Conservation (phyloP, 257 asterid species). For the Solanum commersonii region DNA sequence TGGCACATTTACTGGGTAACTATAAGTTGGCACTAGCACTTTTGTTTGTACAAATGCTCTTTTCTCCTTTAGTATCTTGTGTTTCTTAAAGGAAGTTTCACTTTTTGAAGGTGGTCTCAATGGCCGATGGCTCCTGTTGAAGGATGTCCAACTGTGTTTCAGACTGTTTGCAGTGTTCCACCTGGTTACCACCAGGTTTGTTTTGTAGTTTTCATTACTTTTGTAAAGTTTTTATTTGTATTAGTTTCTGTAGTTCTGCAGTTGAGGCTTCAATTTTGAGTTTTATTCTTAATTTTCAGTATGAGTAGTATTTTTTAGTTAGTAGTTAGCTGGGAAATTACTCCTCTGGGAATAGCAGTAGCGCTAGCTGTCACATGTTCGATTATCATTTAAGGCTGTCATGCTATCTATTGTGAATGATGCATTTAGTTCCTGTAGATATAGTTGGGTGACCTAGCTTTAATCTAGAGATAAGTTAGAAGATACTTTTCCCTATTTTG, state of each 20-base stretch:
- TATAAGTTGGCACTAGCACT: neutral
- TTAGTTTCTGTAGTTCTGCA: neutral
- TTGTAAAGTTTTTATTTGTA: neutral
- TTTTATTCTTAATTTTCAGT: neutral
- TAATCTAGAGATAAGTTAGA: neutral
- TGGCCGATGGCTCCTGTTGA: conserved; percentile 85
- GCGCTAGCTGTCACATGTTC: neutral
- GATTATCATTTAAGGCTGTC: neutral
- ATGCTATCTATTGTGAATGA: neutral
- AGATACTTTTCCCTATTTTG: neutral
- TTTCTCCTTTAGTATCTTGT: neutral
- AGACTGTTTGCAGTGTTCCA: conserved; percentile 64
- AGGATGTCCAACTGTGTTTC: conserved; percentile 81
- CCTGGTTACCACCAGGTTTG: conserved; percentile 81
- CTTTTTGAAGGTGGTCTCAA: conserved; percentile 58
- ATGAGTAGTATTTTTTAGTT: neutral
- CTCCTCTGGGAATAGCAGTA: neutral
- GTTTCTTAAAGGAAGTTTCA: neutral
- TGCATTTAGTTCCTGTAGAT: neutral
- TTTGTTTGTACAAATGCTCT: neutral
- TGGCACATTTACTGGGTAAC: conserved; percentile 84
- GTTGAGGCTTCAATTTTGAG: neutral
- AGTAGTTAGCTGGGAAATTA: neutral
- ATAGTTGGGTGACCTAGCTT: neutral
- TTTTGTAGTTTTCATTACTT: conserved; percentile 5